phyloP scores from a whole-genome alignment of 768 basidiomycete genomes.

The Tylopilus felleus region DNA sequence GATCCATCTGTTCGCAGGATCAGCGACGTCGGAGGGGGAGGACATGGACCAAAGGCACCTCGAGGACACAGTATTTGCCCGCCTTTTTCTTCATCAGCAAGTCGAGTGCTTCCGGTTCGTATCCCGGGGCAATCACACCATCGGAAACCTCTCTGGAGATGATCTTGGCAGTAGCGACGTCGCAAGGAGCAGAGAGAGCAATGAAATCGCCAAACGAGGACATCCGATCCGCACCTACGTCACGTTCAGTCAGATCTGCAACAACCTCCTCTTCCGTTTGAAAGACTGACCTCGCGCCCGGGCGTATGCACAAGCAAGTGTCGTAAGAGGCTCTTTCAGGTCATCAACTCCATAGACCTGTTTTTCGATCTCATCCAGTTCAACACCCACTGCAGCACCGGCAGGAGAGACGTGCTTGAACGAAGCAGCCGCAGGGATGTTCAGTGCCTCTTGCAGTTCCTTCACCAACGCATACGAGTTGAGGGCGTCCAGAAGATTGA shows the following conservation, averaged over 20 bases:
- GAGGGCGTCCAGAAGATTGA: constrained; percentile 95
- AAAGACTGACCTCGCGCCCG: constrained; percentile 75
- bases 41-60: constrained; percentile 46
- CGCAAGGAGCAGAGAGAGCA: constrained; percentile 88
- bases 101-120: constrained; percentile 82
- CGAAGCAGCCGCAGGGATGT: constrained; percentile 92
- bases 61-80: constrained; percentile 96
- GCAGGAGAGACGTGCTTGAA: constrained; percentile 99
- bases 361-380: constrained; percentile 79
- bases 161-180: constrained; percentile 91
- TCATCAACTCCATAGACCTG: constrained; percentile 97
- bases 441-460: constrained; percentile 84
- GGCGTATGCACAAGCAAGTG: constrained; percentile 90
- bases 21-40: neutral
- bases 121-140: constrained; percentile 96
- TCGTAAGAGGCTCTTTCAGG: constrained; percentile 83
- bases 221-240: constrained; percentile 92
- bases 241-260: constrained; percentile 4
- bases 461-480: constrained; percentile 96
- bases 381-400: constrained; percentile 89
- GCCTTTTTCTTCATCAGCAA: constrained; percentile 94
- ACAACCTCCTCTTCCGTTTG: neutral
- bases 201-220: constrained; percentile 99
- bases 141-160: constrained; percentile 99
- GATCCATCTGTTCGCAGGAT: constrained; percentile 68